phyloP scores from a whole-genome alignment of 768 basidiomycete species.

The Macrolepiota albuminosa region DNA sequence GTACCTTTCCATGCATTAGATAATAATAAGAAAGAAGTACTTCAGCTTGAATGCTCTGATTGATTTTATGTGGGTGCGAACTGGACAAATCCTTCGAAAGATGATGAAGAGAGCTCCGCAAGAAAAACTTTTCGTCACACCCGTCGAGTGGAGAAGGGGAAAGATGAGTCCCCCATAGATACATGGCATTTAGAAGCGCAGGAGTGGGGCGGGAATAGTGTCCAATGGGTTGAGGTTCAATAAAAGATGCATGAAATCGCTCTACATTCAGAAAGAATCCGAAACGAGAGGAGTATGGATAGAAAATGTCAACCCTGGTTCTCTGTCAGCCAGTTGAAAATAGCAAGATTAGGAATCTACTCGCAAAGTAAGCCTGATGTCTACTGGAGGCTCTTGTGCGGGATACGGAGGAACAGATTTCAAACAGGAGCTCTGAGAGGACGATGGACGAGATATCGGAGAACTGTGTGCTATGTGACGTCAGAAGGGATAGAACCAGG shows the following conservation, averaged over 20 bases:
- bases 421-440: neutral
- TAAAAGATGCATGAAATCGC: constrained; percentile 33
- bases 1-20: constrained; percentile 37
- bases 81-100: constrained; percentile 32
- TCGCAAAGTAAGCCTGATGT: constrained; percentile 13
- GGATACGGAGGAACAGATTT: neutral
- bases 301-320: constrained; percentile 28
- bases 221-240: constrained; percentile 24
- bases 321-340: neutral
- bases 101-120: constrained; percentile 35
- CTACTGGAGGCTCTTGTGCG: constrained; percentile 9
- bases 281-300: constrained; percentile 37
- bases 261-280: constrained; percentile 49
- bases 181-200: constrained; percentile 32
- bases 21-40: constrained; percentile 52
- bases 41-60: constrained; percentile 45
- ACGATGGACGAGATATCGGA: neutral
- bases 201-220: constrained; percentile 29
- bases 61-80: constrained; percentile 33
- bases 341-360: neutral
- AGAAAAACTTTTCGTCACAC: constrained; percentile 26
- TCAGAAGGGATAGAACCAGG: neutral
- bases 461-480: neutral
- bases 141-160: constrained; percentile 18
- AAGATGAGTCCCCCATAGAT: constrained; percentile 32